Conservation (phyloP, 2,329 filamentous ascomycete genomes). For the Leptographium galeiforme region DNA sequence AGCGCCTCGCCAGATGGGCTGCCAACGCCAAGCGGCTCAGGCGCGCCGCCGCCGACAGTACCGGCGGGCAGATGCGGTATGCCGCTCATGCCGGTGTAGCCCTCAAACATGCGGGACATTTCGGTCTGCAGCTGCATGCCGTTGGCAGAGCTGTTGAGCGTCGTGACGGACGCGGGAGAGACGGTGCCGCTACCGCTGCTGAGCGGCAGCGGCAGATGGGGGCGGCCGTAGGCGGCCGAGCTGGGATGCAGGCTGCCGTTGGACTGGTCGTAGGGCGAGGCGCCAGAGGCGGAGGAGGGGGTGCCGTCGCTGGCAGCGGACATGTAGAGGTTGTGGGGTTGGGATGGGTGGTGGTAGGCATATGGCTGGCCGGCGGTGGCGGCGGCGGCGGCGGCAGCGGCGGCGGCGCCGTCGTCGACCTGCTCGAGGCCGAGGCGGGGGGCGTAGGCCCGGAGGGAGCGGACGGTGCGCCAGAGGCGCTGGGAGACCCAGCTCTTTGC, state of each 20-base stretch:
- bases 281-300: not conserved
- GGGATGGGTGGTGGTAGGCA: not conserved
- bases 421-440: conserved; percentile 51
- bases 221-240: not conserved
- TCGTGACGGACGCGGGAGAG: not conserved
- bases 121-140: conserved; percentile 38
- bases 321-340: not conserved
- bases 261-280: not conserved
- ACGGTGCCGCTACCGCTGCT: no score
- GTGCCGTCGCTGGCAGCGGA: not conserved
- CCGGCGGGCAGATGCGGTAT: conserved; percentile 1
- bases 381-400: conserved; percentile 24
- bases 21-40: not conserved
- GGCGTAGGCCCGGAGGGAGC: conserved; percentile 57
- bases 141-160: conserved; percentile 18
- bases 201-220: not conserved
- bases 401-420: conserved; percentile 29
- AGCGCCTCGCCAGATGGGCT: not conserved
- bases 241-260: not conserved
- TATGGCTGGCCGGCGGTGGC: conserved; percentile 7
- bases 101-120: conserved; percentile 36
- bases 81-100: conserved; percentile 17
- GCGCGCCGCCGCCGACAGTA: not conserved
- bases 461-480: conserved; percentile 59
- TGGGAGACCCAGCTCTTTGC: conserved; percentile 59